A percentile compares a stretch with the other conserved stretches of the same genome.
Conservation (phyloP, 179 eudicot genomes). For the Silene vulgaris region DNA sequence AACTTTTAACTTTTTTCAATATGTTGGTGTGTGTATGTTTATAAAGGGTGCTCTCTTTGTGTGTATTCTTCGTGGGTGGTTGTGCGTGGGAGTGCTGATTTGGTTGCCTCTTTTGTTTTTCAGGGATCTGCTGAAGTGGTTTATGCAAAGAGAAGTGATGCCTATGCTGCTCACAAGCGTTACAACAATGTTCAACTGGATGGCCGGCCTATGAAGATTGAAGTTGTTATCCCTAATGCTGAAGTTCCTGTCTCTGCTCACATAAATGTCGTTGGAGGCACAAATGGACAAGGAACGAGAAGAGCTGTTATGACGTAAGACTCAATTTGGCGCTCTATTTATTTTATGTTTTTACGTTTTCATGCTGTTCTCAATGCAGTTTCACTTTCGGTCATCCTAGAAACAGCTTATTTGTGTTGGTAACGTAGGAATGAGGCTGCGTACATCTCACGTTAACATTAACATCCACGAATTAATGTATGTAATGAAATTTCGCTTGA, state of each 20-base stretch:
- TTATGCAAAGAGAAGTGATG: conserved; percentile 69
- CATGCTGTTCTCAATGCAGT: not conserved
- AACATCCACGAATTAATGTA: not conserved
- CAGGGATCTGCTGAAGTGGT: conserved; percentile 96
- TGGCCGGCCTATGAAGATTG: conserved; percentile 87
- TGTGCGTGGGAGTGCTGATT: not conserved
- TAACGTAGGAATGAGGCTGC: too few species aligned
- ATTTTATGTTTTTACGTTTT: not conserved
- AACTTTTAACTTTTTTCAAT: not conserved
- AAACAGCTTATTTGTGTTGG: too few species aligned
- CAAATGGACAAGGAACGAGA: conserved; percentile 53
- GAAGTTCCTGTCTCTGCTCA: conserved; percentile 61
- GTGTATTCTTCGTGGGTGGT: not conserved
- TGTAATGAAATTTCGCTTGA: not conserved
- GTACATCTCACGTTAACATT: not conserved
- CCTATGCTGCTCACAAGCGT: conserved; percentile 74
- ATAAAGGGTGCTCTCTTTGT: conserved; percentile 3
- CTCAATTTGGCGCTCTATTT: not conserved
- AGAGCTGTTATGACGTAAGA: conserved; percentile 63
- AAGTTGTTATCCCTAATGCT: conserved; percentile 49
- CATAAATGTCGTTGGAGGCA: conserved; percentile 64
- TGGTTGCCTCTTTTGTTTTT: conserved; percentile 3
- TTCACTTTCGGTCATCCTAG: too few species aligned
- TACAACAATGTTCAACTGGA: conserved; percentile 84
- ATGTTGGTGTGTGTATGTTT: not conserved